Evolutionary conservation across 306 rosid genomes (phyloP).

Genomic region (Sicyos edulis): DNA sequence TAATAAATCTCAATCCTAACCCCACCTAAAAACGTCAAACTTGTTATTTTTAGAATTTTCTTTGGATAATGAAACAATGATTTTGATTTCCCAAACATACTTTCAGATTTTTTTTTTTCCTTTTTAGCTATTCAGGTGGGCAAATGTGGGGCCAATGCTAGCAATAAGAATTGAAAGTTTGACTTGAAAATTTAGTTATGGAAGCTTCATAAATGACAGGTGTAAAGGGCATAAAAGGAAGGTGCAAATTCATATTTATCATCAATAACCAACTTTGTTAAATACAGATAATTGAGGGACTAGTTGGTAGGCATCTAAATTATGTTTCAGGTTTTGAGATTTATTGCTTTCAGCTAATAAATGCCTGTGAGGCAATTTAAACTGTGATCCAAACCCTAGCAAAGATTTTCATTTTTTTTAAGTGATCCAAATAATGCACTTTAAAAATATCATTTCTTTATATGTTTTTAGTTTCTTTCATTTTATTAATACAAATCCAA

Average conservation of each 20-base stretch:
- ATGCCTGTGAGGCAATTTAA: too few relatives aligned
- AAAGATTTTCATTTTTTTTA: too few relatives aligned
- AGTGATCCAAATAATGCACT: too few relatives aligned
- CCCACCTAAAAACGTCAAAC: too few relatives aligned
- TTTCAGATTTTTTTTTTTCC: background rate
- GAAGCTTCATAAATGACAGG: background rate
- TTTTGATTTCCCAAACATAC: background rate
- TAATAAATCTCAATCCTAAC: too few relatives aligned
- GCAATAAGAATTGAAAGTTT: background rate
- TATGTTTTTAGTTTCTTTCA: too few relatives aligned
- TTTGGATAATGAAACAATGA: background rate
- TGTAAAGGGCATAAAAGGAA: conserved; percentile 9
- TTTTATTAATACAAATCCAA: too few relatives aligned
- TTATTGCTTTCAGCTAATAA: too few relatives aligned
- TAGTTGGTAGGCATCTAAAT: too few relatives aligned
- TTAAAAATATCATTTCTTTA: too few relatives aligned
- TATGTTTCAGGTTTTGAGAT: too few relatives aligned
- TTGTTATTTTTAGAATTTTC: background rate
- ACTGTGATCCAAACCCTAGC: too few relatives aligned
- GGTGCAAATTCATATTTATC: background rate
- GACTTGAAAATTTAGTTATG: background rate
- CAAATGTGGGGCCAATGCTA: background rate
- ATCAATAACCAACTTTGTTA: background rate
- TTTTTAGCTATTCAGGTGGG: background rate
- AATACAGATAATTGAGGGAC: background rate